Evolutionary conservation across 805 yeast species (phyloP), one percentile per base, ranked within the genome.

Genomic region (Suhomyces tanzawaensis): DNA sequence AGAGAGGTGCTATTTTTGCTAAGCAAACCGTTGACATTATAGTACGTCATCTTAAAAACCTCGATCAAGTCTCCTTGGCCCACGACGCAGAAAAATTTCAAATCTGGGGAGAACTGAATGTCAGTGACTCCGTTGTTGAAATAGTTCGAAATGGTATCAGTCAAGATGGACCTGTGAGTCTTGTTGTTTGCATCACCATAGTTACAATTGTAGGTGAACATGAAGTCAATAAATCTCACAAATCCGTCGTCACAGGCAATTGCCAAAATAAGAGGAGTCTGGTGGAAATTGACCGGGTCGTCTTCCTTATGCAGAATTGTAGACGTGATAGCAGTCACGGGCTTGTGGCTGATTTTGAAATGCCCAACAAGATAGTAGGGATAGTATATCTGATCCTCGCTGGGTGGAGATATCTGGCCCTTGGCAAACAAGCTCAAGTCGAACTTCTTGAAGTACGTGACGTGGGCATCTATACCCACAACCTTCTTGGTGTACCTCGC

Each of bases 171-270:
- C 37, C 50, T 53, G 21, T 46, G 48, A 29, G 46, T 44, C n/a
- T 51, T 42, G 21, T 44, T 42, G 14, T 39, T 28, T 4, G 47
- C 38, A 33, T 52, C 45, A 4, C 66, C 71, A 39, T 58, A 62
- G 32, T 55, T 54, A 14, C 34, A 29, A 14, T 51, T 54, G 34
- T 48, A 48, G 4, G 72, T 61, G 16, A 58, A 53, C 15, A 59
- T 45, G 27, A 81, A 53, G 52, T 82, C 82, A 32, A 84, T 62
- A 13, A 84, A 48, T 32, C 84, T 61, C 18, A 81, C 60, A 43
- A 72, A 74, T 2, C 89, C 93, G 52, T 82, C 88, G 43, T 78
- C 84, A 5, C 79, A 65, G 0, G 83, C 76, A n/a, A 79, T 52
- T 0, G 79, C 74, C 6, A 76, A 36, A 4, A 75, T 51, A 48